Base-by-base conservation (phyloP, 2,329 filamentous ascomycete species). In the Talaromyces sp. region DNA sequence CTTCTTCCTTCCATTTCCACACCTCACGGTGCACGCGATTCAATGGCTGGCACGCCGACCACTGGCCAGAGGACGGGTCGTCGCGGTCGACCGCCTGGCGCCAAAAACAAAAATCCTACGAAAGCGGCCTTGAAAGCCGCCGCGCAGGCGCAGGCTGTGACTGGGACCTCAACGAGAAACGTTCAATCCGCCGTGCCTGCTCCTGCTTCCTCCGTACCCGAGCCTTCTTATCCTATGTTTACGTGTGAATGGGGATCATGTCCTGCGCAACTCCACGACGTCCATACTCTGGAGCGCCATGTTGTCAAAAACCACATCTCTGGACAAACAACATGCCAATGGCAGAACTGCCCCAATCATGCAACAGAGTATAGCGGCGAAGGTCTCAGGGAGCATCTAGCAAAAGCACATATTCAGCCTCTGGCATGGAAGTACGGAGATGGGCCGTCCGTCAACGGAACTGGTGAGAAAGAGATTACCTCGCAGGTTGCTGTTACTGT, bases 391-490 rank as follows among this genome's bases (percentile, higher is more conserved):
- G 68, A 72, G 21, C 84, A 87, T 65, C 65, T 86, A 22, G 75
- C 80, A 58, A 67, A 73, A 33, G 67, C 65, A 19, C 84, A 87
- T 67, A 66, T 86, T n/a, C 68, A 70, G 19, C 73, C 78, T 17
- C 65, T 84, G 43, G 80, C 80, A n/a, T 82, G 81, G 79, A 73
- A 77, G 63, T 73, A 81, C 43, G 84, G 84, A n/a, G 83, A 86
- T 71, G 84, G 84, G 54, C 83, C 82, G 41, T 75, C 75, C 50
- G 77, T 78, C 59, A 78, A 78, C 61, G 71, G 78, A 65, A 79
- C 78, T 73, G 82, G 83, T 86, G 78, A 81, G 80, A 75, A 65
- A 39, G 56, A 53, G 39, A 53, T 39, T 39, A 58, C 55, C 41
- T 55, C 40, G 48, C 58, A 57, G 46, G 28, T n/a, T 54, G 48